Base-by-base conservation (phyloP, 805 yeast genomes). In the Yarrowia porcina region DNA sequence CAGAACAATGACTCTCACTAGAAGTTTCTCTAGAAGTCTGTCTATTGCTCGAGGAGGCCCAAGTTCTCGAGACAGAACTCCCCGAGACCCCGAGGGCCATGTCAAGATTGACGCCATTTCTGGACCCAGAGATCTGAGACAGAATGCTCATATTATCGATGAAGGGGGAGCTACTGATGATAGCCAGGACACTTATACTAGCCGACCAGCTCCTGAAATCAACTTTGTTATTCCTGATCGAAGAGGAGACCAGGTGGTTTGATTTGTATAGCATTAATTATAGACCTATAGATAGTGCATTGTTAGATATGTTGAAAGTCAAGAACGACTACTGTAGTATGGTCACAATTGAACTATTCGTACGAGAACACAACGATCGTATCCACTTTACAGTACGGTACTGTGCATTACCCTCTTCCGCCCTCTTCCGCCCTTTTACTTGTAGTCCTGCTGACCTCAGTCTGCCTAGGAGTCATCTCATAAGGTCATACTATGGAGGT, bases 81-180 rank as follows among this genome's bases (percentile, higher is more conserved):
- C 59, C 9, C 42, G 59, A 52, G 59, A 52, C 33, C 32, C 35
- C 15, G 18, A 17, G 8, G 59, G 59, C 25, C 59, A 25, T 15
- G 59, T 52, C 35, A 52, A 52, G 13, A 36, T 52, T 17, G 33
- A 52, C 11, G 33, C 32, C 33, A 52, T 52, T 11, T 52, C 59
- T 10, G 8, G 32, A 12, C 59, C 59, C 20, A 23, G 33, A 17
- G 44, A 52, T n/a, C 44, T 52, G 2, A 32, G 59, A 52, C 59
- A 35, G n/a, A 33, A 36, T 27, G 15, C 25, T 4, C 59, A 52
- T 18, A 21, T 52, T 8, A 10, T 52, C 3, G 59, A 52, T 8
- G 59, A 52, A 13, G n/a, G 35, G 11, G 42, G 33, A 3, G 41
- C 32, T 23, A 36, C 44, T 2, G 59, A 52, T n/a, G 59, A 52